Percentiles rank a stretch among this genome's conserved stretches.
These are phyloP conservation scores for Oryza glumipatula DNA, from an alignment of 176 grass and related monocot species.

Conservation along the genomic window DNA sequence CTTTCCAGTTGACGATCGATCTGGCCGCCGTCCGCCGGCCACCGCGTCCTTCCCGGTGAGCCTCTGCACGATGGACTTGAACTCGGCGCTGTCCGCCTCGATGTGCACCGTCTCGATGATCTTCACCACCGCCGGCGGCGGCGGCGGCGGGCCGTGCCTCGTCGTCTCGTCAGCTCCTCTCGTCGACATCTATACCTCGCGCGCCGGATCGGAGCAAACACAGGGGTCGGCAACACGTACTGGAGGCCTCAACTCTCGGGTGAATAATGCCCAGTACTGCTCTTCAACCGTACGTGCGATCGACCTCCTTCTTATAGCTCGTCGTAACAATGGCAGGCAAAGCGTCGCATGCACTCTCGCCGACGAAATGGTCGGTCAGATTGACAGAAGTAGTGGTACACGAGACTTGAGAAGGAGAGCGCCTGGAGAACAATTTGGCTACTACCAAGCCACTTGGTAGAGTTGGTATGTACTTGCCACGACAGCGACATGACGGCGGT, in stretches of 20 bases:
- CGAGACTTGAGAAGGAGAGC: not conserved
- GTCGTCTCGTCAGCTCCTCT: conserved; percentile 10
- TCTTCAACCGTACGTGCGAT: too few relatives aligned
- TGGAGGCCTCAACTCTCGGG: not conserved
- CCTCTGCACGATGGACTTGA: conserved; percentile 54
- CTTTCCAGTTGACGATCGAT: not conserved
- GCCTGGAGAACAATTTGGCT: not conserved
- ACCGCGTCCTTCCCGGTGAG: conserved; percentile 47
- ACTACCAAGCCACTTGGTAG: not conserved
- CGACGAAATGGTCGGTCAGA: not conserved
- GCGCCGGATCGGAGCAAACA: not conserved
- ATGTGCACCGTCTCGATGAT: conserved; percentile 56
- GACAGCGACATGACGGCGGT: conserved; percentile 9
- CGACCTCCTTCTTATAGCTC: conserved; percentile 32
- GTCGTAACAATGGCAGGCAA: not conserved
- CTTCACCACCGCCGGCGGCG: conserved; percentile 34
- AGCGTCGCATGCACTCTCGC: not conserved
- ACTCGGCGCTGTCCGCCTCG: conserved; percentile 42
- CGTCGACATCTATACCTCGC: conserved; percentile 12
- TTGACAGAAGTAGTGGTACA: not conserved
- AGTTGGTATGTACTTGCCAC: not conserved
- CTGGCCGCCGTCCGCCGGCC: not conserved
- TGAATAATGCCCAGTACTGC: not conserved
- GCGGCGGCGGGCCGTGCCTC: not conserved
- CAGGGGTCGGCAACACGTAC: not conserved